Conservation (phyloP, 805 yeast genomes). For the Yamadazyma philogaea region DNA sequence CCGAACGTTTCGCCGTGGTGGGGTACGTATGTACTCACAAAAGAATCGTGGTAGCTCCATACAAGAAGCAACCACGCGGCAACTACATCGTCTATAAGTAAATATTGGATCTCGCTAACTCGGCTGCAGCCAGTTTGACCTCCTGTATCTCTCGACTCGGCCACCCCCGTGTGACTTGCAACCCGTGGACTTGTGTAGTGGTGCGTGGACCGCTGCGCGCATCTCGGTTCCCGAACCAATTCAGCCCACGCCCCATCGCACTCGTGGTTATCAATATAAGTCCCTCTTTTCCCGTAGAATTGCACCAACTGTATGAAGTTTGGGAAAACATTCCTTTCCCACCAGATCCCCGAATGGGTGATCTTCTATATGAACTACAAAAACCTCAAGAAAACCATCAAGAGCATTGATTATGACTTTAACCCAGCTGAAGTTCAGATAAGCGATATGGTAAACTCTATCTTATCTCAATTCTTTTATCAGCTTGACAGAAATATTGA, state of each 20-base stretch:
- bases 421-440: slow-evolving; percentile 32
- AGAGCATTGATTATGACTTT: slow-evolving; percentile 47
- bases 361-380: slow-evolving; percentile 82
- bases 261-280: neutral
- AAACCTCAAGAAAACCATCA: slow-evolving; percentile 74
- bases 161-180: neutral
- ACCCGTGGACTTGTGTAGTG: neutral
- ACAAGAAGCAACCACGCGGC: too few relatives aligned
- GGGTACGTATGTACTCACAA: too few relatives aligned
- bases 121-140: neutral
- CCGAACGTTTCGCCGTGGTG: too few relatives aligned
- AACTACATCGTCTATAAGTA: too few relatives aligned
- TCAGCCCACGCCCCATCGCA: slow-evolving; percentile 4
- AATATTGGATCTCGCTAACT: neutral
- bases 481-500: slow-evolving; percentile 79
- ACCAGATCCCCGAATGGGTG: slow-evolving; percentile 95
- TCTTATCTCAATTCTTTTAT: slow-evolving; percentile 66
- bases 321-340: slow-evolving; percentile 73
- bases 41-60: too few relatives aligned
- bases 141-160: neutral
- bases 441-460: slow-evolving; percentile 37
- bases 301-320: slow-evolving; percentile 56
- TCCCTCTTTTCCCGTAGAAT: neutral
- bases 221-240: neutral
- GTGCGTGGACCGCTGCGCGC: neutral